Conservation (phyloP, 345 rosid genomes). For the Populus alba region DNA sequence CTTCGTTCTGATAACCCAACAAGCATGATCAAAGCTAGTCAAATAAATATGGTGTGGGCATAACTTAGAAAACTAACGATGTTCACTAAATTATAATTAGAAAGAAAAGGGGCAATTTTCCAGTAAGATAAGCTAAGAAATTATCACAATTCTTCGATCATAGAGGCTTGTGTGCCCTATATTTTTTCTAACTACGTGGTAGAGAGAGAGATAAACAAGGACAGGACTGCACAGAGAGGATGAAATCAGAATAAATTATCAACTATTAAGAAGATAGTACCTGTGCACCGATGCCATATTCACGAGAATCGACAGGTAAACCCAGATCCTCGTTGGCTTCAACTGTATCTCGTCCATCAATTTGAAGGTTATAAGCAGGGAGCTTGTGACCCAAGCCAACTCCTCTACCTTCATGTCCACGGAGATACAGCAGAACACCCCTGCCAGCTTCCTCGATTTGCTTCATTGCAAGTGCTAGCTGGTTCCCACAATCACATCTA, state of each 20-base stretch:
- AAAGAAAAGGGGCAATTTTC: neutral
- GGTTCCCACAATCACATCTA: conserved; percentile 76
- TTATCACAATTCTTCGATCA: neutral
- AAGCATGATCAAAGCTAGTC: no score
- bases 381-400: conserved; percentile 90
- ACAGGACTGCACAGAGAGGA: neutral
- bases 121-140: neutral
- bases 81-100: neutral
- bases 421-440: conserved; percentile 71
- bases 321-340: conserved; percentile 91
- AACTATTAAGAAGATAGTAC: conserved; percentile 29
- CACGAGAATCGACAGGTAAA: conserved; percentile 82
- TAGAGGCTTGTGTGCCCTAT: no score
- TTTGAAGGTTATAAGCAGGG: conserved; percentile 84
- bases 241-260: neutral
- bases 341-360: conserved; percentile 77
- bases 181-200: neutral
- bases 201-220: neutral
- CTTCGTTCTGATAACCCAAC: neutral
- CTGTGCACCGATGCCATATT: conserved; percentile 93
- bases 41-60: neutral
- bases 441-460: conserved; percentile 69
- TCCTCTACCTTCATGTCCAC: conserved; percentile 97
- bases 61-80: neutral
- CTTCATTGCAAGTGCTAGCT: conserved; percentile 74